A percentile compares a stretch with the other conserved stretches of the same genome.
Conservation (phyloP, 768 basidiomycete species). For the Aureoboletus auriporus region DNA sequence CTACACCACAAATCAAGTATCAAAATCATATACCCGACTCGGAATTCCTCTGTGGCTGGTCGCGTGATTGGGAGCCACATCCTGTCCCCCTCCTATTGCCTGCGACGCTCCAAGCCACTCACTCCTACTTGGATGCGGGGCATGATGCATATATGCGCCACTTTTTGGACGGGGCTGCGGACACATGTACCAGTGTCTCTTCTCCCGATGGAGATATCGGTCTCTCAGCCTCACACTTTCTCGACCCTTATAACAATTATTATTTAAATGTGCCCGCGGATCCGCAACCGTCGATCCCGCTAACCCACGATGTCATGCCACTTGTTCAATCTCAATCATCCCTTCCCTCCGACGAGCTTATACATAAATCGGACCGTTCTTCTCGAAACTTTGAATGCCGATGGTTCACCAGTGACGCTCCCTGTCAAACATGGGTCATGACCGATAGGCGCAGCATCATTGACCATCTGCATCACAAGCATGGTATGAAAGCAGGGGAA, state of each 20-base stretch:
- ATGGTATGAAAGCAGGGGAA: constrained; percentile 13
- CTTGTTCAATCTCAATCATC: not conserved
- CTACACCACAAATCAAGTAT: not conserved
- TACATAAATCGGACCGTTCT: not conserved
- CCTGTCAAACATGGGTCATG: constrained; percentile 1
- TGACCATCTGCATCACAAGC: constrained; percentile 12
- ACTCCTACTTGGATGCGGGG: not conserved
- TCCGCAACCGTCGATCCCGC: not conserved
- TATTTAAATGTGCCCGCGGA: not conserved
- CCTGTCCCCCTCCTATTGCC: not conserved
- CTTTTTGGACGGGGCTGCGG: not conserved
- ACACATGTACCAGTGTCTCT: not conserved
- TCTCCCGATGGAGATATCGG: not conserved
- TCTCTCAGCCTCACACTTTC: not conserved
- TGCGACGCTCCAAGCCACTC: not conserved
- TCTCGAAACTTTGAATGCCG: constrained; percentile 2
- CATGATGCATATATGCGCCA: not conserved
- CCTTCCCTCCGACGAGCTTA: not conserved
- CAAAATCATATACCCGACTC: not conserved
- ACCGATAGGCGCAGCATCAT: constrained; percentile 14
- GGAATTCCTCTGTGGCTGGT: not conserved
- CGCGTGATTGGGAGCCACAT: not conserved
- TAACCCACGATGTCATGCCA: not conserved
- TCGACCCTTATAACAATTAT: not conserved
- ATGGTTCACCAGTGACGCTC: constrained; percentile 8